A percentile compares a stretch with the other conserved stretches of the same genome.
Conservation (phyloP, 345 rosid species). For the Rhizophora mangle region DNA sequence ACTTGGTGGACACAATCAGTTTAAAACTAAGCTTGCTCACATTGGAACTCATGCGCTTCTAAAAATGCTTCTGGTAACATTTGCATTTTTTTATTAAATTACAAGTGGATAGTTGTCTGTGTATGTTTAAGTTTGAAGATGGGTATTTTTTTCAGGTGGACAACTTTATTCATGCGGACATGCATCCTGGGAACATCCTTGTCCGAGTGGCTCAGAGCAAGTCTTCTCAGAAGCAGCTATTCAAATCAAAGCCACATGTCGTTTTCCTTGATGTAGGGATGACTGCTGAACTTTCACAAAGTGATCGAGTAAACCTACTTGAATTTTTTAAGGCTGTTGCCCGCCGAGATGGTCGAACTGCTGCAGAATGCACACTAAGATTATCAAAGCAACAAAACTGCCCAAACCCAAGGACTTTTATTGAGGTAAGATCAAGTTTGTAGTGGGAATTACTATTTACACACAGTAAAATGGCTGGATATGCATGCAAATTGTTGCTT, state of each 20-base stretch:
- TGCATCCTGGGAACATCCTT: conserved; percentile 99
- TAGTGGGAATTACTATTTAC: too few relatives aligned
- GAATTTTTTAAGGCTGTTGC: conserved; percentile 96
- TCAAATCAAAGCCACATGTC: conserved; percentile 86
- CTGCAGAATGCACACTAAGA: conserved; percentile 79
- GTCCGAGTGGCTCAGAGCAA: conserved; percentile 63
- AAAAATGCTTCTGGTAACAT: conserved; percentile 91
- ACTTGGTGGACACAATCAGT: conserved; percentile 53
- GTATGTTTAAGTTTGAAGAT: conserved; percentile 3
- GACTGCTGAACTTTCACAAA: conserved; percentile 95
- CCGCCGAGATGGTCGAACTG: conserved; percentile 81
- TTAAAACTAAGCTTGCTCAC: conserved; percentile 83
- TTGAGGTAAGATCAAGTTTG: conserved; percentile 40
- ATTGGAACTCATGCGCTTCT: conserved; percentile 95
- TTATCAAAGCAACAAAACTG: conserved; percentile 84
- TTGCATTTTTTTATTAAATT: neutral
- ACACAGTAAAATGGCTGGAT: too few relatives aligned
- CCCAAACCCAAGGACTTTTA: conserved; percentile 80
- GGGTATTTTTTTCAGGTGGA: conserved; percentile 67
- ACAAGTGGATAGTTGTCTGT: neutral
- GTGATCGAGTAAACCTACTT: conserved; percentile 67
- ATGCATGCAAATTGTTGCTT: too few relatives aligned
- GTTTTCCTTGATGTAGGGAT: conserved; percentile 97
- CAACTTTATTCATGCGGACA: conserved; percentile 96
- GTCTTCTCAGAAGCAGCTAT: conserved; percentile 58